These are phyloP conservation scores for Eucalyptus marginata DNA, from an alignment of 345 rosid species.

Conservation along the genomic window DNA sequence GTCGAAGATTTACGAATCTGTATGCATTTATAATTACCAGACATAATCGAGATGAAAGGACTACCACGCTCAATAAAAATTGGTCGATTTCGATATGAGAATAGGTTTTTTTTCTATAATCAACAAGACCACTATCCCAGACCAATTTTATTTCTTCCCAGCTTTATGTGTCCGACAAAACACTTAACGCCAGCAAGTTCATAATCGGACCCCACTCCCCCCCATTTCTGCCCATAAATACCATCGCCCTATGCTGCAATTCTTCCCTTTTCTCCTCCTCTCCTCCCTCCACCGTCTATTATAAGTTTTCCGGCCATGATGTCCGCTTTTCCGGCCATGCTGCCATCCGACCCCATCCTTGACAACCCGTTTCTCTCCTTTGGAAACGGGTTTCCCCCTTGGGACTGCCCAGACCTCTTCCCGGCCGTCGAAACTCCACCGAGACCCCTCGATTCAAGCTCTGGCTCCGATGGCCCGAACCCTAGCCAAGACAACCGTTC, in stretches of 20 bases:
- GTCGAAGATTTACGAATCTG: background rate
- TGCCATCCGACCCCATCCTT: conserved; percentile 15
- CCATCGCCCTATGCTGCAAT: conserved; percentile 38
- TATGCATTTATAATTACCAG: background rate
- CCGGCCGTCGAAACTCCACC: conserved; percentile 10
- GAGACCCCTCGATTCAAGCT: conserved; percentile 21
- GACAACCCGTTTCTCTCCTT: conserved; percentile 25
- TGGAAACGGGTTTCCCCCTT: conserved; percentile 39
- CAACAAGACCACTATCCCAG: background rate
- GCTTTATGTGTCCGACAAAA: background rate
- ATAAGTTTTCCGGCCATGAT: conserved; percentile 18
- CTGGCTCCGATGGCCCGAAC: conserved; percentile 27
- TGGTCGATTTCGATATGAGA: background rate
- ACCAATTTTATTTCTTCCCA: background rate
- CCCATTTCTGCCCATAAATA: conserved; percentile 35
- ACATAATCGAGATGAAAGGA: background rate
- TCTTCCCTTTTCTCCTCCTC: conserved; percentile 84
- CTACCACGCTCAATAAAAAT: background rate
- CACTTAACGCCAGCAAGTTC: background rate
- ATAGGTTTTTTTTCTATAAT: background rate
- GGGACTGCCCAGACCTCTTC: conserved; percentile 45
- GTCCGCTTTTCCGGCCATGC: conserved; percentile 36
- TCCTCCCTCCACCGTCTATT: conserved; percentile 10
- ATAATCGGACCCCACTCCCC: background rate
- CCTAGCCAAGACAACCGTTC: background rate